Percentiles rank a stretch among this genome's conserved stretches.
Evolutionary conservation across 768 basidiomycete species (phyloP).

Genomic region (Trametes cingulata): DNA sequence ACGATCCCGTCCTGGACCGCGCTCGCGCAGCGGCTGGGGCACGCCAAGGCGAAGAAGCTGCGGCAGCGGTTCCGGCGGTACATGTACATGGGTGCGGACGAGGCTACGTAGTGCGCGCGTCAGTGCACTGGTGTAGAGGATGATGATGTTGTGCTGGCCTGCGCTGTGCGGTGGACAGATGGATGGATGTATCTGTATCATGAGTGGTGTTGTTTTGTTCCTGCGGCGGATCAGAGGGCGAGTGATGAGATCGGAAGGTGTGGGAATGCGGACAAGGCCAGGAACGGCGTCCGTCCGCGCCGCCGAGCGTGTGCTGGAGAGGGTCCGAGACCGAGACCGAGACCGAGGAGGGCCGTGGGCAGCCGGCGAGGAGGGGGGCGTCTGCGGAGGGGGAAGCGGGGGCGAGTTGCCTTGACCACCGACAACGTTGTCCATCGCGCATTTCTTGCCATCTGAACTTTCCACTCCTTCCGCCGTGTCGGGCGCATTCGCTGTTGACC

Average conservation of each 20-base stretch:
- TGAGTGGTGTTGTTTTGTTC: conserved; percentile 13
- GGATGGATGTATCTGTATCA: conserved; percentile 4
- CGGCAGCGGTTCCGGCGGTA: conserved; percentile 65
- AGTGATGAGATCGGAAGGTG: conserved; percentile 1
- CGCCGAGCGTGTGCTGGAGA: neutral
- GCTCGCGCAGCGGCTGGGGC: conserved; percentile 63
- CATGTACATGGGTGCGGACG: conserved; percentile 64
- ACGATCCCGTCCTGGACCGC: conserved; percentile 75
- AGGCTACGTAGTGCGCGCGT: conserved; percentile 11
- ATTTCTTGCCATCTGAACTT: conserved; percentile 27
- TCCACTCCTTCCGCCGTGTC: conserved; percentile 19
- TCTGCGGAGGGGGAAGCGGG: neutral
- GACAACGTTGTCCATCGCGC: conserved; percentile 34
- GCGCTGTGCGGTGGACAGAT: neutral
- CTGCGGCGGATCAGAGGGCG: conserved; percentile 12
- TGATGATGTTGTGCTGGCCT: neutral
- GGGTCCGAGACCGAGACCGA: neutral
- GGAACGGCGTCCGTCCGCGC: conserved; percentile 8
- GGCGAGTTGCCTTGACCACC: conserved; percentile 55
- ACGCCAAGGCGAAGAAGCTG: conserved; percentile 51
- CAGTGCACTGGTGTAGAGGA: conserved; percentile 3
- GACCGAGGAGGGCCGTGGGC: neutral
- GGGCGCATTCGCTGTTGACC: conserved; percentile 3
- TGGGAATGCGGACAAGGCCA: conserved; percentile 10
- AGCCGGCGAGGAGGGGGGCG: conserved; percentile 1